Conservation (phyloP, 2,329 filamentous ascomycete genomes). For the Aspergillus persii region DNA sequence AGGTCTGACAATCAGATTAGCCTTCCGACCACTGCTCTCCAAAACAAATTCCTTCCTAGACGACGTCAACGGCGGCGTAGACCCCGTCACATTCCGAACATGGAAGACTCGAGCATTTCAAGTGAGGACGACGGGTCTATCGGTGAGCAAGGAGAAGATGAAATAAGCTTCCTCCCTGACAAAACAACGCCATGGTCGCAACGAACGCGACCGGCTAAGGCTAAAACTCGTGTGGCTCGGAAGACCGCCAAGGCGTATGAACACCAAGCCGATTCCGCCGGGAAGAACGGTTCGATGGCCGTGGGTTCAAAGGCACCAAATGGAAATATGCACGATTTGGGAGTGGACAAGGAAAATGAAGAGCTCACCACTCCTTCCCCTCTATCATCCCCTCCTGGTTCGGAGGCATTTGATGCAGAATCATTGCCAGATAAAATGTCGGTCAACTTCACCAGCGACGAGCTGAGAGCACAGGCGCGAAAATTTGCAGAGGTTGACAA, state of each 20-base stretch:
- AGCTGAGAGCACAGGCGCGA: constrained; percentile 33
- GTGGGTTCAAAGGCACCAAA: not conserved
- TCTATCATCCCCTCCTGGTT: constrained; percentile 33
- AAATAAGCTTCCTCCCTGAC: constrained; percentile 31
- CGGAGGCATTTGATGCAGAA: constrained; percentile 29
- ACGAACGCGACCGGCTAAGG: constrained; percentile 18
- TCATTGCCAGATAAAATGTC: constrained; percentile 9
- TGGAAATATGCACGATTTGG: not conserved
- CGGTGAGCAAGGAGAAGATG: constrained; percentile 35
- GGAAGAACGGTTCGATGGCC: constrained; percentile 8
- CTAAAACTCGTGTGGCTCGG: constrained; percentile 13
- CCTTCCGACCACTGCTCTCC: constrained; percentile 36
- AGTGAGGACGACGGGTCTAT: constrained; percentile 24
- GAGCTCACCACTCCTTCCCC: constrained; percentile 26
- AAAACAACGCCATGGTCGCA: constrained; percentile 16
- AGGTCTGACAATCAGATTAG: constrained; percentile 14
- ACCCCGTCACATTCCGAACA: constrained; percentile 14
- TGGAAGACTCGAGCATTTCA: constrained; percentile 26
- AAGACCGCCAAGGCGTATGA: not conserved
- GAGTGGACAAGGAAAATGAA: constrained; percentile 33
- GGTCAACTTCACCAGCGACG: constrained; percentile 32
- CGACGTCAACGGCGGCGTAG: constrained; percentile 28
- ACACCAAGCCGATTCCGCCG: not conserved
- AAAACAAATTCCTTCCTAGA: constrained; percentile 36
- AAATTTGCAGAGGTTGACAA: constrained; percentile 44